Conservation (phyloP, 805 yeast genomes). For the Cyberlindnera mrakii region DNA sequence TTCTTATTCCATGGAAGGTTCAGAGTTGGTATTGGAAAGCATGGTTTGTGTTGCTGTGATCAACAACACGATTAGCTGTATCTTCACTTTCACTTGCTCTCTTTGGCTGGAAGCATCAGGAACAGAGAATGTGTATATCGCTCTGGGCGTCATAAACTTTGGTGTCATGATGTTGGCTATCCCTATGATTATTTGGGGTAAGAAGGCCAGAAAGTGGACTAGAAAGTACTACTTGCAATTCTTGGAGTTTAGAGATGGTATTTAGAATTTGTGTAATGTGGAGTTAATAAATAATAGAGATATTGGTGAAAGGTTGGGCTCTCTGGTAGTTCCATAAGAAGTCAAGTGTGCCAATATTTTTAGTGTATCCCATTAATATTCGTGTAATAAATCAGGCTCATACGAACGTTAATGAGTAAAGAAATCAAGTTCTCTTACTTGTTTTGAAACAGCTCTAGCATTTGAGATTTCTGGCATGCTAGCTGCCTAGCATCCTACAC, state of each 20-base stretch:
- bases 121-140: slow-evolving; percentile 51
- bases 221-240: slow-evolving; percentile 47
- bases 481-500: too few relatives aligned
- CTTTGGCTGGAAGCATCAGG: slow-evolving; percentile 54
- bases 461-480: too few relatives aligned
- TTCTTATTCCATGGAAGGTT: slow-evolving; percentile 64
- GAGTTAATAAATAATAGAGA: too few relatives aligned
- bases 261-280: slow-evolving; percentile 3
- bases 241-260: slow-evolving; percentile 47
- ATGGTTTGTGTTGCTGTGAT: slow-evolving; percentile 65
- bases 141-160: slow-evolving; percentile 54
- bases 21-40: slow-evolving; percentile 64
- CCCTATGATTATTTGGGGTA: slow-evolving; percentile 58
- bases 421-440: too few relatives aligned
- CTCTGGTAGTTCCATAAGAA: too few relatives aligned
- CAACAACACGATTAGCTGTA: slow-evolving; percentile 58
- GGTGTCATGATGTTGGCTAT: slow-evolving; percentile 49
- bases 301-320: too few relatives aligned
- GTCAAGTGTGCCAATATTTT: too few relatives aligned
- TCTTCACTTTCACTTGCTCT: slow-evolving; percentile 62
- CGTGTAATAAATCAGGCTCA: too few relatives aligned
- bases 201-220: slow-evolving; percentile 51
- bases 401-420: too few relatives aligned
- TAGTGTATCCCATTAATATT: too few relatives aligned
- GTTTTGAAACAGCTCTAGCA: too few relatives aligned